phyloP scores from a whole-genome alignment of 768 basidiomycete genomes.

The Astraeus odoratus region DNA sequence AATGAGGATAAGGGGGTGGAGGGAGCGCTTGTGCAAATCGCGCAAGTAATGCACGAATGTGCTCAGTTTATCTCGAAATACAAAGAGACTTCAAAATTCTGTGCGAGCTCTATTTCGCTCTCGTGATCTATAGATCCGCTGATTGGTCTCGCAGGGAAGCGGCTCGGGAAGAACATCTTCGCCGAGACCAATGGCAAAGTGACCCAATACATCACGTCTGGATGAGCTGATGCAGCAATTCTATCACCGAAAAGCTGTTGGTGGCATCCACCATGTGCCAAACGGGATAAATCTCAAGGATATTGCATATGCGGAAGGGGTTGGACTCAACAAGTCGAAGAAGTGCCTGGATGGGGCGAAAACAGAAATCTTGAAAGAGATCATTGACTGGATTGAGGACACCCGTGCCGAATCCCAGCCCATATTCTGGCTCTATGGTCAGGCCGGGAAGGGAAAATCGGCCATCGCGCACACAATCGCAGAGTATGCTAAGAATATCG shows the following conservation, averaged over 20 bases:
- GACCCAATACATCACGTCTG: neutral
- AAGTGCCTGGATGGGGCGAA: conserved; percentile 5
- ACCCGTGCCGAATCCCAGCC: neutral
- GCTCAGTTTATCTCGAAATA: conserved; percentile 24
- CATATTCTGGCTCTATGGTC: conserved; percentile 10
- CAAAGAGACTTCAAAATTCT: conserved; percentile 14
- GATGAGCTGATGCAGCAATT: conserved; percentile 1
- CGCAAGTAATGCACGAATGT: conserved; percentile 20
- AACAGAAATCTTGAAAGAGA: conserved; percentile 1
- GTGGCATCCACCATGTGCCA: neutral
- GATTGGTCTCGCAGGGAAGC: neutral
- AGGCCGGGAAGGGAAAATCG: neutral
- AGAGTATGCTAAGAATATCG: conserved; percentile 1
- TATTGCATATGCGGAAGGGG: too few relatives aligned
- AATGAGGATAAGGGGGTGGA: neutral
- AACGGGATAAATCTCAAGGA: neutral
- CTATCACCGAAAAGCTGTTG: neutral
- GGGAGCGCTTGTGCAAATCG: conserved; percentile 1
- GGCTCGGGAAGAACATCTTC: neutral
- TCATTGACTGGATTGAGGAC: conserved; percentile 10
- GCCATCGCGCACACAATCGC: conserved; percentile 9
- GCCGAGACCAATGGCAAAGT: neutral
- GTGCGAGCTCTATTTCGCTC: conserved; percentile 3
- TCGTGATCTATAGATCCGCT: neutral
- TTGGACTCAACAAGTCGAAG: neutral